phyloP scores from a whole-genome alignment of 2,329 filamentous ascomycete genomes.

The Fusarium nematophilum region DNA sequence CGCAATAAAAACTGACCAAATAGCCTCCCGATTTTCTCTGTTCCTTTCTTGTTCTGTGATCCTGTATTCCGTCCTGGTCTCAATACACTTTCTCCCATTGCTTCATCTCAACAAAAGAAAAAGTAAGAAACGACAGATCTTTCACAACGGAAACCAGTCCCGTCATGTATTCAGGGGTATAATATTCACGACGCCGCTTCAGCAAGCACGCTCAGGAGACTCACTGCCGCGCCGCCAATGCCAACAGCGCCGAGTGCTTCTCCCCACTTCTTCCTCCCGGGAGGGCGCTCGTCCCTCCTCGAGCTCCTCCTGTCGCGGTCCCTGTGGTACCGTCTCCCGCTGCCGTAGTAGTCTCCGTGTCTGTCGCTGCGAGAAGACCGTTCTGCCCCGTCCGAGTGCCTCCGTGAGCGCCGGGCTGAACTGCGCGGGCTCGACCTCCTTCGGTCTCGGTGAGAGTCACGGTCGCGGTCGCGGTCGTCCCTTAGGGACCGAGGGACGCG shows the following conservation, averaged over 20 bases:
- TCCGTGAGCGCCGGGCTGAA: conserved; percentile 38
- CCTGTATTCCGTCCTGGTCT: conserved; percentile 9
- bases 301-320: conserved; percentile 55
- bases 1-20: conserved; percentile 10
- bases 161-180: not conserved
- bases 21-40: conserved; percentile 4
- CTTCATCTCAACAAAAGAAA: not conserved
- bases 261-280: conserved; percentile 60
- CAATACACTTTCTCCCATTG: conserved; percentile 11
- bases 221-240: conserved; percentile 70
- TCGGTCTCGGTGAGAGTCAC: conserved; percentile 40
- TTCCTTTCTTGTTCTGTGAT: conserved; percentile 31
- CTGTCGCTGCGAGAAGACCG: conserved; percentile 44
- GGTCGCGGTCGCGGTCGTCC: conserved; percentile 46
- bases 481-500: conserved; percentile 45
- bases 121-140: not conserved
- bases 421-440: conserved; percentile 24
- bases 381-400: conserved; percentile 44
- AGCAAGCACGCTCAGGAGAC: conserved; percentile 66
- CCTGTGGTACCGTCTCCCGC: conserved; percentile 52
- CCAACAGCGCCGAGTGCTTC: conserved; percentile 68
- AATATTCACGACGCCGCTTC: conserved; percentile 60
- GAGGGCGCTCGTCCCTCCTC: conserved; percentile 50
- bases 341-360: conserved; percentile 49
- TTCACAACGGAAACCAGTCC: conserved; percentile 17